A percentile compares a stretch with the other conserved stretches of the same genome.
phyloP scores from a whole-genome alignment of 306 rosid species.

The Coriaria nepalensis region DNA sequence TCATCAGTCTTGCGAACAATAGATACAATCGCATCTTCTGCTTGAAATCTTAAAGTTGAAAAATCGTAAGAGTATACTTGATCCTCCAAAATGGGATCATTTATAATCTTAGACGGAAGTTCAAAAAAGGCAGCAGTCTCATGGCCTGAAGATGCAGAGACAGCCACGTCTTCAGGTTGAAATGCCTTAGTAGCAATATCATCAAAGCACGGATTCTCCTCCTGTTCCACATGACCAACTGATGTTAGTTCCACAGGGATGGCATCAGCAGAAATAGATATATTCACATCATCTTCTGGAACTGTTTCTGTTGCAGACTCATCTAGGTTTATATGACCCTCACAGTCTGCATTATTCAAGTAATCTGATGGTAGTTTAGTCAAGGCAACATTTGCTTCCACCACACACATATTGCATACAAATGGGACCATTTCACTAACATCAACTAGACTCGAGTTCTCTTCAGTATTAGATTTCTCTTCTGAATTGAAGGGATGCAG shows the following conservation, averaged over 20 bases:
- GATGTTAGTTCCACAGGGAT: background rate
- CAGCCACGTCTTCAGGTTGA: slow-evolving; percentile 8
- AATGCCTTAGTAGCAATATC: slow-evolving; percentile 11
- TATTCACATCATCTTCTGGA: slow-evolving; percentile 17
- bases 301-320: slow-evolving; percentile 10
- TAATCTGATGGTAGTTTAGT: slow-evolving; percentile 16
- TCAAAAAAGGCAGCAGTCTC: slow-evolving; percentile 8
- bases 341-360: slow-evolving; percentile 15
- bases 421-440: slow-evolving; percentile 23
- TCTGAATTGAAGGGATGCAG: slow-evolving; percentile 15
- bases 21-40: slow-evolving; percentile 20
- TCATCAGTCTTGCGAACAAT: slow-evolving; percentile 15
- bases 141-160: slow-evolving; percentile 6
- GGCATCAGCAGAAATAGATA: slow-evolving; percentile 16
- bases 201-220: slow-evolving; percentile 15
- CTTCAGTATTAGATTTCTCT: slow-evolving; percentile 21
- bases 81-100: slow-evolving; percentile 13
- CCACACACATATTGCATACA: slow-evolving; percentile 19
- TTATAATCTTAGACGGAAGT: slow-evolving; percentile 16
- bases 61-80: slow-evolving; percentile 16
- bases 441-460: slow-evolving; percentile 18
- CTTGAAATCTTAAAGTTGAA: slow-evolving; percentile 14
- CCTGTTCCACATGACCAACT: slow-evolving; percentile 3
- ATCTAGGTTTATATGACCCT: slow-evolving; percentile 19
- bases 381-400: slow-evolving; percentile 19